Evolutionary conservation across 164 flowering plant genomes (phyloP).

Genomic region (Stephania cephalantha): DNA sequence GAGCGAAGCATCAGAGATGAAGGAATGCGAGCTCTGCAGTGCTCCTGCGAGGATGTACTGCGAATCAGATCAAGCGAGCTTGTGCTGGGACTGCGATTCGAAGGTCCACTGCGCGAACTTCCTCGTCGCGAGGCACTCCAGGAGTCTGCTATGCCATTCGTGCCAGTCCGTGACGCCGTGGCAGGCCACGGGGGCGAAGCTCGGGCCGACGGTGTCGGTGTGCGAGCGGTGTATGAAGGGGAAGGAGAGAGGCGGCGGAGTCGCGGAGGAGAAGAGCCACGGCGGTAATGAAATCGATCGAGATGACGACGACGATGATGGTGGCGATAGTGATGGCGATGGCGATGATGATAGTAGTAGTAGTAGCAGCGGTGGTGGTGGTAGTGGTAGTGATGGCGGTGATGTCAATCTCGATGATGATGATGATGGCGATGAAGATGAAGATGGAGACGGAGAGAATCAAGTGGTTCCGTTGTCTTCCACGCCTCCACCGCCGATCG

Average conservation of each 20-base stretch:
- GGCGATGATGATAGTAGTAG: conserved; percentile 15
- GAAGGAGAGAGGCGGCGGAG: not conserved
- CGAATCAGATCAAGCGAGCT: conserved; percentile 68
- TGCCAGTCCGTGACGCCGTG: conserved; percentile 67
- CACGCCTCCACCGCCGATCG: conserved; percentile 26
- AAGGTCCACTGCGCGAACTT: conserved; percentile 80
- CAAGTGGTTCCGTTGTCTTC: conserved; percentile 40
- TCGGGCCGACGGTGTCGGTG: conserved; percentile 43
- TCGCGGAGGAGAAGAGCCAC: conserved; percentile 2
- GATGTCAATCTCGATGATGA: conserved; percentile 5
- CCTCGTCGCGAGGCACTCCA: conserved; percentile 53
- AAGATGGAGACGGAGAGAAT: conserved; percentile 30
- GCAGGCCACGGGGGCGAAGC: conserved; percentile 56
- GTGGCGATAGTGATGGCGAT: conserved; percentile 5
- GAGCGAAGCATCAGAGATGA: conserved; percentile 26
- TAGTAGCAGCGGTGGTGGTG: conserved; percentile 8
- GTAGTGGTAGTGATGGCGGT: conserved; percentile 14
- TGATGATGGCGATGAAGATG: not conserved
- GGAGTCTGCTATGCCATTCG: conserved; percentile 47
- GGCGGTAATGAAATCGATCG: not conserved
- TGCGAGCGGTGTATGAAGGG: conserved; percentile 33
- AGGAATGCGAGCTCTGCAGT: conserved; percentile 53
- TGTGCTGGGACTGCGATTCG: conserved; percentile 75
- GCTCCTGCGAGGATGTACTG: conserved; percentile 51
- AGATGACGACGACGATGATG: conserved; percentile 11